Base-by-base conservation (phyloP, 352 stramenopile species). In the Phytophthora crassamura region DNA sequence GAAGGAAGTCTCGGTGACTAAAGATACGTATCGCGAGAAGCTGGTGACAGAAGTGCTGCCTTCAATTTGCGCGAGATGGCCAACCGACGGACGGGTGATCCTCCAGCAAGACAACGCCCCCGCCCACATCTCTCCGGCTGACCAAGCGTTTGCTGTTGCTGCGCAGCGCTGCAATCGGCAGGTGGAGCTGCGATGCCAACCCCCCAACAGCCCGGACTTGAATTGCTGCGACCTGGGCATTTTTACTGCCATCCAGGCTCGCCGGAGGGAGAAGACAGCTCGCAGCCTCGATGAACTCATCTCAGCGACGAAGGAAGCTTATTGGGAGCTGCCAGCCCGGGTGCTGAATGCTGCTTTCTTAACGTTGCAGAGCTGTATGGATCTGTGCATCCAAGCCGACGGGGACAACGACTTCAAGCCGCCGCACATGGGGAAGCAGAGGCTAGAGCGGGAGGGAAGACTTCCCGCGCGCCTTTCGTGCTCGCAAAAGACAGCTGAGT, bases 91-190 rank as follows among this genome's bases (percentile, higher is more conserved):
- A 7, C 46, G 20, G 2, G 25, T 54, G 20, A 16, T 54, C 7
- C 5, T 54, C 15, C 46, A 54, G 33, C 46, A 54, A 12, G 46
- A 54, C 30, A 54, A 54, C 25, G 46, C 46, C 6, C 25, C 46
- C 32, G 28, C 46, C 15, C 33, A 42, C 33, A 54, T 54, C n/a
- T n/a, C n/a, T n/a, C n/a, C n/a, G n/a, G n/a, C n/a, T n/a, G n/a
- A n/a, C n/a, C n/a, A n/a, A n/a, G 33, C 9, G 15, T 54, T 41
- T 32, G 14, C 10, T 28, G 46, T 33, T n/a, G 33, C 30, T 42
- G 46, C 22, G 7, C 4, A 41, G 7, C 9, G 8, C 28, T 4
- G 8, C 6, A 18, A 15, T 41, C 10, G 39, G 46, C 22, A 39
- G 5, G 46, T 40, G 30, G 15, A 28, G 15, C 32, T 54, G n/a